These are phyloP conservation scores for Penicillium thymicola DNA, from an alignment of 2,329 filamentous ascomycete species.

Conservation along the genomic window DNA sequence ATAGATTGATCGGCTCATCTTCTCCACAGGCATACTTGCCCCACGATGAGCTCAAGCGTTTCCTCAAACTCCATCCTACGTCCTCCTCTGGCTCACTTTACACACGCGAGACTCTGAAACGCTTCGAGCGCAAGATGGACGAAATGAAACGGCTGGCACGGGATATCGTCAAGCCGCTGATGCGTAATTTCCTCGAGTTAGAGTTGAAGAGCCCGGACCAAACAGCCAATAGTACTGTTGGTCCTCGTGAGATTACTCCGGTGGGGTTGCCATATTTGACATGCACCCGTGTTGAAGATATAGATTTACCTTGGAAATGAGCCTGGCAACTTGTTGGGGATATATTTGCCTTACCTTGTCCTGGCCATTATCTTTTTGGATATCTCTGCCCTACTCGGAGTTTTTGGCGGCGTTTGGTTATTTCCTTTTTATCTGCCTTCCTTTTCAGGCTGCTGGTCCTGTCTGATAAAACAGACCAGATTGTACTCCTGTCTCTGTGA, in stretches of 20 bases:
- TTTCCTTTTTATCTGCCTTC: background rate
- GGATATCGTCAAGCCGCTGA: conserved; percentile 78
- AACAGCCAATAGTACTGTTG: conserved; percentile 11
- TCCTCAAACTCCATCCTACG: conserved; percentile 72
- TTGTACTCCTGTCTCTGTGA: conserved; percentile 1
- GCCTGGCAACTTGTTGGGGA: background rate
- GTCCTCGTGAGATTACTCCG: conserved; percentile 37
- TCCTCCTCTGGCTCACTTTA: conserved; percentile 62
- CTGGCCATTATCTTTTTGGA: background rate
- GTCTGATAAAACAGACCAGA: background rate
- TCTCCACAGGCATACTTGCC: conserved; percentile 63
- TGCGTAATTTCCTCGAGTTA: conserved; percentile 79
- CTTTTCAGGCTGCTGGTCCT: conserved; percentile 14
- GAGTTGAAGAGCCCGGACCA: conserved; percentile 54
- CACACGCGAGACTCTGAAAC: conserved; percentile 76
- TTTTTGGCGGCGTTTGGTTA: background rate
- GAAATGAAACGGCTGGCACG: conserved; percentile 82
- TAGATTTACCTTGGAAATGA: conserved; percentile 61
- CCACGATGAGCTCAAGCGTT: conserved; percentile 86
- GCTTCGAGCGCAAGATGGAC: conserved; percentile 83
- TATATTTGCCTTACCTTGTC: background rate
- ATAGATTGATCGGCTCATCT: conserved; percentile 68
- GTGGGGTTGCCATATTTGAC: conserved; percentile 60
- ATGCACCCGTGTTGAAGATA: conserved; percentile 60
- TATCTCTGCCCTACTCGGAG: background rate